phyloP scores from a whole-genome alignment of 352 stramenopile genomes.

The Phytophthora pseudosyringae region DNA sequence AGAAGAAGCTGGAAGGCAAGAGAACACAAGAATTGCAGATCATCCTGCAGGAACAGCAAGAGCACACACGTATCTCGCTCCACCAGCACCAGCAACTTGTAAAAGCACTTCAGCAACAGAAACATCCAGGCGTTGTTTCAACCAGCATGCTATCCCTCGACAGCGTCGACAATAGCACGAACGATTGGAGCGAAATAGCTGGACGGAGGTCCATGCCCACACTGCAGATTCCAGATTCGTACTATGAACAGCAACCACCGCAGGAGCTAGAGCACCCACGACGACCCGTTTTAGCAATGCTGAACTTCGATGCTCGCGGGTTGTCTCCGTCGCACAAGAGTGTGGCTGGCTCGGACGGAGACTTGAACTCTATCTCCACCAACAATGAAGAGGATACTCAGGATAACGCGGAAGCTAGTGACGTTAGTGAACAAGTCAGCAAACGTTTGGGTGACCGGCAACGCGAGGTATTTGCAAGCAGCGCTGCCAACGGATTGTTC shows the following conservation, averaged over 20 bases:
- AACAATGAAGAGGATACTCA: constrained; percentile 2
- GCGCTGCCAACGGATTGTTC: constrained; percentile 29
- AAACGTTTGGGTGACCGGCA: constrained; percentile 24
- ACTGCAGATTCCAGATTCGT: constrained; percentile 7
- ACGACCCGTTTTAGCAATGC: constrained; percentile 10
- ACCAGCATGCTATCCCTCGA: constrained; percentile 24
- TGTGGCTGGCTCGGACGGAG: not conserved
- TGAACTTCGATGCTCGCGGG: constrained; percentile 15
- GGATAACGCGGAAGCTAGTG: not conserved
- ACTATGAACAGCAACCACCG: constrained; percentile 5
- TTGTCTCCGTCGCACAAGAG: constrained; percentile 7
- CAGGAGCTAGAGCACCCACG: not conserved
- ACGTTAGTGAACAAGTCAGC: constrained; percentile 14
- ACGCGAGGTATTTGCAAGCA: constrained; percentile 29
- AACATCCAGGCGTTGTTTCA: constrained; percentile 10
- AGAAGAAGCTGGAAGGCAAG: constrained; percentile 27
- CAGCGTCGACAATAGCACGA: not conserved
- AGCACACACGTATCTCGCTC: constrained; percentile 25
- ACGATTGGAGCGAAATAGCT: not conserved
- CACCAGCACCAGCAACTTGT: constrained; percentile 26
- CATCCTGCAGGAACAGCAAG: constrained; percentile 39
- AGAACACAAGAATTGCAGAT: constrained; percentile 34
- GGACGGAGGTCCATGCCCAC: not conserved
- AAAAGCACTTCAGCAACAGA: constrained; percentile 11
- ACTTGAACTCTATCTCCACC: not conserved